Evolutionary conservation across 306 rosid species (phyloP).

Genomic region (Mucuna pruriens): DNA sequence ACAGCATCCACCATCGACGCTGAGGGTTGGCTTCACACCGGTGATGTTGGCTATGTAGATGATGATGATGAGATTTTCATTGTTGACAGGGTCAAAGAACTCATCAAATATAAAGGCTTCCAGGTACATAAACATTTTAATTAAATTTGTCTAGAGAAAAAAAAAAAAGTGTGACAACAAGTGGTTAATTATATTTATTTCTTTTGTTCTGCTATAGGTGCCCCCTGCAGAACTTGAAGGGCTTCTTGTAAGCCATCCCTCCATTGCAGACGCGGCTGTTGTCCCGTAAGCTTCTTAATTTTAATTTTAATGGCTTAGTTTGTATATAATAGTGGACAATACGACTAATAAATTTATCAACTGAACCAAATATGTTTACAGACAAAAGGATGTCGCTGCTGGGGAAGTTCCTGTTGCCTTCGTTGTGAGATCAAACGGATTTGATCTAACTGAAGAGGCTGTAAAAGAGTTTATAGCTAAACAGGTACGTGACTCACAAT

Average conservation of each 20-base stretch:
- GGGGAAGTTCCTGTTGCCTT: constrained; percentile 97
- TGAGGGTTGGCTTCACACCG: constrained; percentile 93
- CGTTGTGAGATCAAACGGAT: constrained; percentile 66
- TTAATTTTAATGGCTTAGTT: background rate
- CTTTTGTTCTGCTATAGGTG: constrained; percentile 54
- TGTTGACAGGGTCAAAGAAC: constrained; percentile 85
- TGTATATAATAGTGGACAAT: background rate
- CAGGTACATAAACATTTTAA: constrained; percentile 52
- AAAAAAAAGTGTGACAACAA: background rate
- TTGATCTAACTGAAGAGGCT: constrained; percentile 67
- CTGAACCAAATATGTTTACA: constrained; percentile 29
- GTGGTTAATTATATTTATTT: background rate
- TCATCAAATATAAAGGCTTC: constrained; percentile 93
- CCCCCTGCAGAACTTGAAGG: constrained; percentile 96
- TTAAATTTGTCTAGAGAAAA: background rate
- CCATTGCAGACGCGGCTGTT: constrained; percentile 89
- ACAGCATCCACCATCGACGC: constrained; percentile 69
- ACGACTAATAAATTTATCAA: background rate
- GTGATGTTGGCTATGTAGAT: constrained; percentile 86
- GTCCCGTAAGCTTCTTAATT: constrained; percentile 72
- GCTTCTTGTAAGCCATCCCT: constrained; percentile 77
- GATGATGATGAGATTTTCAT: constrained; percentile 83
- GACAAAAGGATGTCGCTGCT: constrained; percentile 79
- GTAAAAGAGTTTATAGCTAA: constrained; percentile 77
- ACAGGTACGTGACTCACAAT: constrained; percentile 55